phyloP scores from a whole-genome alignment of 2,329 filamentous ascomycete species.

The Fusarium mangiferae region DNA sequence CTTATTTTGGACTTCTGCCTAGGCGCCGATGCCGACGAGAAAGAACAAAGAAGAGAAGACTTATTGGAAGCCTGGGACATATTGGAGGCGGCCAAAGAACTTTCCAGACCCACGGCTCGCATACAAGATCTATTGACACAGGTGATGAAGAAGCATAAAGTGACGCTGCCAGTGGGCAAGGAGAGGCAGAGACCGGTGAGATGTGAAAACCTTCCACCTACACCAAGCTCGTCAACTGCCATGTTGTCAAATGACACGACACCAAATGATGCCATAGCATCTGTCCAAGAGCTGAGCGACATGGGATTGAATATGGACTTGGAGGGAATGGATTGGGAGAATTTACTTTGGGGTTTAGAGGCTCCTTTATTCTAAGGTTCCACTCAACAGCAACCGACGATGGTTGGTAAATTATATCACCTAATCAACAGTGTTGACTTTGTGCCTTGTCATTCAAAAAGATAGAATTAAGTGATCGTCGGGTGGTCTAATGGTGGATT shows the following conservation, averaged over 20 bases:
- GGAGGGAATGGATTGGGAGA: slow-evolving; percentile 51
- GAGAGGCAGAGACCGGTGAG: not conserved
- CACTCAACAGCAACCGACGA: not conserved
- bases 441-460: not conserved
- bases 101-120: slow-evolving; percentile 46
- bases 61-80: slow-evolving; percentile 49
- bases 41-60: slow-evolving; percentile 39
- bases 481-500: too few relatives aligned
- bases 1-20: slow-evolving; percentile 49
- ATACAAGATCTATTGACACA: slow-evolving; percentile 47
- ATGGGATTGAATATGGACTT: slow-evolving; percentile 47
- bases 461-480: too few relatives aligned
- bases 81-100: slow-evolving; percentile 45
- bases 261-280: slow-evolving; percentile 18
- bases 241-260: slow-evolving; percentile 20
- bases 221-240: slow-evolving; percentile 42
- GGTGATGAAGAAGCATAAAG: slow-evolving; percentile 48
- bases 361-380: slow-evolving; percentile 45
- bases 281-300: slow-evolving; percentile 42
- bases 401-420: not conserved
- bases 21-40: slow-evolving; percentile 36
- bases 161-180: slow-evolving; percentile 25
- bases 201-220: slow-evolving; percentile 40
- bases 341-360: slow-evolving; percentile 49
- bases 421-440: not conserved